Conservation (phyloP, 1,284 basidiomycete genomes). For the Earliella scabrosa region DNA sequence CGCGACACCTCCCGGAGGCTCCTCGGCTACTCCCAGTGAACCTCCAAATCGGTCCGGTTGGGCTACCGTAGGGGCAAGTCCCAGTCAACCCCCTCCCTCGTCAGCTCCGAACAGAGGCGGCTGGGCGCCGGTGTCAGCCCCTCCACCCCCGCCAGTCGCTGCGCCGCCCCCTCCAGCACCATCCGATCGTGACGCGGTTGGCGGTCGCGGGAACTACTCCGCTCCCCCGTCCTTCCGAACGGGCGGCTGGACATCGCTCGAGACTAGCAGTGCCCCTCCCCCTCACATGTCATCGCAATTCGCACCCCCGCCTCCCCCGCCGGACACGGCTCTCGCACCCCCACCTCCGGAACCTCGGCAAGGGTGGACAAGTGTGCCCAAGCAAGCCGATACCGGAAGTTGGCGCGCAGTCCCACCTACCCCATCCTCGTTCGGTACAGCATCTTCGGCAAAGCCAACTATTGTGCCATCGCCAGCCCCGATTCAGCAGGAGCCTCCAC, state of each 20-base stretch:
- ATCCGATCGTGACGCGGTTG: slow-evolving; percentile 18
- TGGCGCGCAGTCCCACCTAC: slow-evolving; percentile 4
- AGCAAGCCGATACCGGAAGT: background rate
- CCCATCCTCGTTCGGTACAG: slow-evolving; percentile 1
- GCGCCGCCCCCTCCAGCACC: slow-evolving; percentile 20
- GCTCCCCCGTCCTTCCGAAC: slow-evolving; percentile 52
- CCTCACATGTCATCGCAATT: slow-evolving; percentile 22
- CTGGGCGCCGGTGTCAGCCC: slow-evolving; percentile 12
- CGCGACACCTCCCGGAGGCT: slow-evolving; percentile 2
- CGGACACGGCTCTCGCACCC: slow-evolving; percentile 10
- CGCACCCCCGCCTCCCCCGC: slow-evolving; percentile 29
- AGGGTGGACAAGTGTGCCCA: slow-evolving; percentile 10
- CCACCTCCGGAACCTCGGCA: slow-evolving; percentile 24
- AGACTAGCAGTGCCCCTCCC: slow-evolving; percentile 39
- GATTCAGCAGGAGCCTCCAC: slow-evolving; percentile 1
- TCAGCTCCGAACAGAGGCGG: slow-evolving; percentile 1
- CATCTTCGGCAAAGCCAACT: too few species aligned
- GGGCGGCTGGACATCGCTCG: slow-evolving; percentile 66
- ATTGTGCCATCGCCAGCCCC: slow-evolving; percentile 4
- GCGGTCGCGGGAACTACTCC: slow-evolving; percentile 18
- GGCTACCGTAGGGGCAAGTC: slow-evolving; percentile 41
- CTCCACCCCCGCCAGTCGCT: slow-evolving; percentile 27
- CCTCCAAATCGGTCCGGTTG: slow-evolving; percentile 23
- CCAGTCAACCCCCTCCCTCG: slow-evolving; percentile 11
- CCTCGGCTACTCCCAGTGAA: slow-evolving; percentile 2